A percentile compares a stretch with the other conserved stretches of the same genome.
Conservation (phyloP, 1,284 basidiomycete species). For the Takashimella tepidaria region DNA sequence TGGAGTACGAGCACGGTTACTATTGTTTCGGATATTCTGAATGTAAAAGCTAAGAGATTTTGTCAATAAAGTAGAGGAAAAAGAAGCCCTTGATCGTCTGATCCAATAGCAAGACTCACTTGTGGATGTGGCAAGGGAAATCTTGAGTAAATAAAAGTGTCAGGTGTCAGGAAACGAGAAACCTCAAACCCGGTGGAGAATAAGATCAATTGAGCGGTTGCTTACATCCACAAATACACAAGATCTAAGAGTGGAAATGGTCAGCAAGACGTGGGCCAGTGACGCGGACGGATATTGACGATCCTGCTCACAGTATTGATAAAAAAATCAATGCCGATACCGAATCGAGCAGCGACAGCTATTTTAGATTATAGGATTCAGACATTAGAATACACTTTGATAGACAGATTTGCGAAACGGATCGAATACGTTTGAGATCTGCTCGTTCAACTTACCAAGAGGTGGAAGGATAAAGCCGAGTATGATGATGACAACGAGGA, state of each 20-base stretch:
- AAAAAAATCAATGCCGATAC: slow-evolving; percentile 87
- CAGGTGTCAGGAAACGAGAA: too few species aligned
- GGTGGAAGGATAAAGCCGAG: slow-evolving; percentile 79
- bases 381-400: too few species aligned
- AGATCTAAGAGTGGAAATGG: slow-evolving; percentile 43
- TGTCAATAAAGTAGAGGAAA: too few species aligned
- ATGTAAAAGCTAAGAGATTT: slow-evolving; percentile 79
- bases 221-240: slow-evolving; percentile 84
- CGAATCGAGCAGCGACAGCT: slow-evolving; percentile 94
- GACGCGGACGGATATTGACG: too few species aligned
- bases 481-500: slow-evolving; percentile 73
- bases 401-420: too few species aligned
- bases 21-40: slow-evolving; percentile 88
- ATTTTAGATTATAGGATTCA: too few species aligned
- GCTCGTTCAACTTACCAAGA: slow-evolving; percentile 58
- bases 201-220: too few species aligned
- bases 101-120: too few species aligned
- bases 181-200: too few species aligned
- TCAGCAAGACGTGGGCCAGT: not conserved
- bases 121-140: slow-evolving; percentile 49
- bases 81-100: too few species aligned
- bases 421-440: too few species aligned
- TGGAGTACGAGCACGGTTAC: slow-evolving; percentile 75
- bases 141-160: too few species aligned
- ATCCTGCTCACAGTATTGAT: slow-evolving; percentile 65